Percentiles rank a stretch among this genome's conserved stretches.
Evolutionary conservation across 805 yeast genomes (phyloP).

Genomic region (Zygosaccharomyces lentus): DNA sequence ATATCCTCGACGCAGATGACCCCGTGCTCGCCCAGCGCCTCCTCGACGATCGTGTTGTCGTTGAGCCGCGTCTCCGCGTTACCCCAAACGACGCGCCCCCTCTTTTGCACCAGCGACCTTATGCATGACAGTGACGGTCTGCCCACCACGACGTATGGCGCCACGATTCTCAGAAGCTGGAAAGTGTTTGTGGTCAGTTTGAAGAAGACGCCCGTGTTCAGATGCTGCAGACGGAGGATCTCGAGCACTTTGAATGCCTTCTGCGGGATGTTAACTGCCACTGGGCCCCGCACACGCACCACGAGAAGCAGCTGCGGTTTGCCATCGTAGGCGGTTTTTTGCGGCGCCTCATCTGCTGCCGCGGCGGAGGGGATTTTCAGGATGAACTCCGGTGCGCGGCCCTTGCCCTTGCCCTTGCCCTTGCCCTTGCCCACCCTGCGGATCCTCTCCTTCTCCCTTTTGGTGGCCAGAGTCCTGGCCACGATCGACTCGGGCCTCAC

Average conservation of each 20-base stretch:
- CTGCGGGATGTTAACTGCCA: slow-evolving; percentile 60
- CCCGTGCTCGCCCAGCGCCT: slow-evolving; percentile 62
- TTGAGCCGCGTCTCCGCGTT: slow-evolving; percentile 49
- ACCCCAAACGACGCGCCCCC: slow-evolving; percentile 52
- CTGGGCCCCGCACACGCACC: slow-evolving; percentile 62
- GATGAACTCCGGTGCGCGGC: slow-evolving; percentile 33
- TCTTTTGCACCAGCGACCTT: slow-evolving; percentile 69
- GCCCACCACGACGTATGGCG: slow-evolving; percentile 73
- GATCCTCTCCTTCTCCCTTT: slow-evolving; percentile 65
- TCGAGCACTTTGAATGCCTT: slow-evolving; percentile 56
- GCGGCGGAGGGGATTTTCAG: slow-evolving; percentile 31
- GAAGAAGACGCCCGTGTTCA: slow-evolving; percentile 68
- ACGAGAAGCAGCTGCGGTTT: slow-evolving; percentile 55
- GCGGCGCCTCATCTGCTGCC: slow-evolving; percentile 14
- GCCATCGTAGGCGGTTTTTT: slow-evolving; percentile 36
- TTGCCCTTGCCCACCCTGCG: slow-evolving; percentile 47
- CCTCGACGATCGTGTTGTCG: slow-evolving; percentile 73
- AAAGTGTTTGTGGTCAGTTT: slow-evolving; percentile 55
- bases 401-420: slow-evolving; percentile 34
- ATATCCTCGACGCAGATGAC: slow-evolving; percentile 78
- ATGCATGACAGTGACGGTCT: slow-evolving; percentile 68
- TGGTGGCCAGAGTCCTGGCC: slow-evolving; percentile 58
- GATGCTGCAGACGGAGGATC: slow-evolving; percentile 55
- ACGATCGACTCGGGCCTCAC: slow-evolving; percentile 72
- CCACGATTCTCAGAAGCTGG: slow-evolving; percentile 60